phyloP scores from a whole-genome alignment of 202 grass and related monocot species.

The Eragrostis tef region DNA sequence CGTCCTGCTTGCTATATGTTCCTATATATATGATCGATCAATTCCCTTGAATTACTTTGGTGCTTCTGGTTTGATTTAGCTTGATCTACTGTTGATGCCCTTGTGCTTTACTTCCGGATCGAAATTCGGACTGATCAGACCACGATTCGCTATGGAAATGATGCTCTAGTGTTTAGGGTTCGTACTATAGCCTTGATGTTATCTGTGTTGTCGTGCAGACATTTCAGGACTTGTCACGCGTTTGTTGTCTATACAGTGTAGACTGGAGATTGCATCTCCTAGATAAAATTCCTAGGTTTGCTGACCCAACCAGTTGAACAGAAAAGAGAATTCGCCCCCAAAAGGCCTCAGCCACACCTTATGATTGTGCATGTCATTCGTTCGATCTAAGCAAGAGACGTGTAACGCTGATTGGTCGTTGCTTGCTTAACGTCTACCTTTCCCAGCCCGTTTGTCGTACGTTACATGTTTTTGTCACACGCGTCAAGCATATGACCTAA shows the following conservation, averaged over 20 bases:
- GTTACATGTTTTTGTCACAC: too few relatives aligned
- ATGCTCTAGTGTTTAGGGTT: neutral
- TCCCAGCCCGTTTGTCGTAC: too few relatives aligned
- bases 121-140: neutral
- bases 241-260: neutral
- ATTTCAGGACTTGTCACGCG: neutral
- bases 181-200: neutral
- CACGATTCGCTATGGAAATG: neutral
- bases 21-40: neutral
- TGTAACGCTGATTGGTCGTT: too few relatives aligned
- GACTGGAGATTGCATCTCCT: neutral
- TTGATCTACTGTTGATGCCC: neutral
- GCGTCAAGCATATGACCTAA: too few relatives aligned
- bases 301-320: neutral
- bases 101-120: neutral
- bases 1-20: neutral
- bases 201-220: neutral
- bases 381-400: too few relatives aligned
- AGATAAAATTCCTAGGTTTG: neutral
- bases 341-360: neutral
- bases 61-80: neutral
- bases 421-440: too few relatives aligned
- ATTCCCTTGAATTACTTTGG: neutral
- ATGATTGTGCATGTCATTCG: neutral
- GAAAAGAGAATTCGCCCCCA: neutral